Base-by-base conservation (phyloP, 2,329 filamentous ascomycete species). In the Colletotrichum brevisporum region DNA sequence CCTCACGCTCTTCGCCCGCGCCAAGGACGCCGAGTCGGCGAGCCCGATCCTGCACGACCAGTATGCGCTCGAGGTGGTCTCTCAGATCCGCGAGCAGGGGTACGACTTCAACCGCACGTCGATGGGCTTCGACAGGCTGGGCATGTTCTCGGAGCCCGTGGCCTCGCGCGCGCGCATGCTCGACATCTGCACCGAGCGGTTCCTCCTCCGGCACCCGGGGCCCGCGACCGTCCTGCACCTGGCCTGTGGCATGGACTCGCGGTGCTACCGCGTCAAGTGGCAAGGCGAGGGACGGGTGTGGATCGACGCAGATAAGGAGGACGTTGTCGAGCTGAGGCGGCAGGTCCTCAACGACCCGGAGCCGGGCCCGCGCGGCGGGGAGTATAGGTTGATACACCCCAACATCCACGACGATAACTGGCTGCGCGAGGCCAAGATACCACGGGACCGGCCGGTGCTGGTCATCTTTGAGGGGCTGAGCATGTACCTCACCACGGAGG, bases 231-330 rank as follows among this genome's bases (percentile, higher is more conserved):
- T 79, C 8, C 39, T 79, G 3, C 76, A 79, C 21, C 67, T 79
- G 10, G 78, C 75, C 5, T 79, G 77, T 50, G 78, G 77, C 6
- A 70, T 79, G 12, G 77, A 79, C 55, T 73, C 73, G 39, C 75
- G 78, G 31, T 75, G 64, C 71, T 77, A 13, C 41, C 79, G 52
- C 9, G 67, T 63, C 16, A 52, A 59, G 36, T 69, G 67, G 63
- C 73, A 70, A 21, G 67, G 71, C 54, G 55, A 45, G 3, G 61
- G 64, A 5, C 72, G 76, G 13, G 71, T 75, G 16, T 80, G 78
- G 79, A 74, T 80, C 63, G 78, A 81, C 43, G 67, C 78, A 26
- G 79, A 81, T 56, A 62, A 79, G 16, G 77, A 77, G 41, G 78
- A 80, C 16, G 78, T 80, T 10, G 70, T 78, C n/a, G 73, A 73